phyloP scores from a whole-genome alignment of 176 grass and related monocot species.

The Oryza coarctata region DNA sequence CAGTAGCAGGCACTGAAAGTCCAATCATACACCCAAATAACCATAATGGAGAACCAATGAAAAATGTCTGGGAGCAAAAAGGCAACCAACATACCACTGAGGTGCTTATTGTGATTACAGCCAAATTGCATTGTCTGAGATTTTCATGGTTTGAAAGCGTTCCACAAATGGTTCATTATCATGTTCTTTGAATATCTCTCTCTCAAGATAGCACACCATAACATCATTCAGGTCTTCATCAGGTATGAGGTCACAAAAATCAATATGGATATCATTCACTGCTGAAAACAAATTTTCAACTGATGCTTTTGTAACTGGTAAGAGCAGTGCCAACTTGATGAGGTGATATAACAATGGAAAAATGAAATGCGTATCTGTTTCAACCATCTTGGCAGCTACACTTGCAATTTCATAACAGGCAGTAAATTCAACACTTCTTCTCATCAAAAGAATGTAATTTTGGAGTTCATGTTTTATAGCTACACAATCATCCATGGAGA shows the following conservation, averaged over 20 bases:
- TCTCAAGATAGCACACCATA: neutral
- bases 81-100: neutral
- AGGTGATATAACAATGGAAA: neutral
- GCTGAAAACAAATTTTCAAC: neutral
- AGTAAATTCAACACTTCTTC: neutral
- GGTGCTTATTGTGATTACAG: neutral
- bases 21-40: neutral
- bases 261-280: neutral
- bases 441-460: neutral
- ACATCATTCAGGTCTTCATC: neutral
- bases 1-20: neutral
- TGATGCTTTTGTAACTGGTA: neutral
- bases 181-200: neutral
- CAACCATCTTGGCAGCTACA: neutral
- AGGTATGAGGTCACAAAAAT: neutral
- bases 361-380: neutral
- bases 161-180: neutral
- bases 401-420: neutral
- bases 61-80: neutral
- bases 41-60: neutral
- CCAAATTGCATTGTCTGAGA: neutral
- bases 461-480: neutral
- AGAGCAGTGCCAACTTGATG: neutral
- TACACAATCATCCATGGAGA: neutral
- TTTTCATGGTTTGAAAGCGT: neutral